Evolutionary conservation across 495 filamentous ascomycete genomes (phyloP).

Genomic region (Neurospora sublineolata): DNA sequence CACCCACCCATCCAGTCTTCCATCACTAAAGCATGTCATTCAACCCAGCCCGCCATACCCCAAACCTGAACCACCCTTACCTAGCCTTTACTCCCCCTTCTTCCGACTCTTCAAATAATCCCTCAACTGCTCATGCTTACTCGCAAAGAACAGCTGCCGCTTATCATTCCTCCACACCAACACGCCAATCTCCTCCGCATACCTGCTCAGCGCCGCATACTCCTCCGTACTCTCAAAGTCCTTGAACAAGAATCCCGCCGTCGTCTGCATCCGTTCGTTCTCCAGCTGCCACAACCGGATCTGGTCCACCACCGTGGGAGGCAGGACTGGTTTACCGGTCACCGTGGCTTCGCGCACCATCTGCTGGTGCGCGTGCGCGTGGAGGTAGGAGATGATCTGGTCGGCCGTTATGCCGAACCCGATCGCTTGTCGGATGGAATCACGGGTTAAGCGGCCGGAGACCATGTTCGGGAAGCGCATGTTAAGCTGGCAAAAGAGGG

Average conservation of each 20-base stretch:
- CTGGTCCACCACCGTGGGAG: conserved; percentile 94
- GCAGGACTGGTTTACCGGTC: conserved; percentile 54
- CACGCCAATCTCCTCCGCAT: conserved; percentile 89
- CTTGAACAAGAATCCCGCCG: conserved; percentile 73
- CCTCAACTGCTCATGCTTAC: conserved; percentile 69
- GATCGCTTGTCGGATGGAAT: conserved; percentile 77
- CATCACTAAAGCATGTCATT: neutral
- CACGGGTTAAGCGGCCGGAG: conserved; percentile 74
- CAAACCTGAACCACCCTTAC: neutral
- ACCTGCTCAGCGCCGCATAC: conserved; percentile 60
- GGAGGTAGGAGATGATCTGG: conserved; percentile 84
- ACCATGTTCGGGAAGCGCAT: conserved; percentile 88
- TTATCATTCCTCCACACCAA: conserved; percentile 72
- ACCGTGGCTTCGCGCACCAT: conserved; percentile 57
- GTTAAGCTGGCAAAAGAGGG: conserved; percentile 73
- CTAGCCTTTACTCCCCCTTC: conserved; percentile 21
- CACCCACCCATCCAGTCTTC: neutral
- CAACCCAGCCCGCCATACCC: neutral
- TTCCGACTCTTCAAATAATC: conserved; percentile 62
- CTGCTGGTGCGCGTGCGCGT: conserved; percentile 83
- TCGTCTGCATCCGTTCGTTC: conserved; percentile 78
- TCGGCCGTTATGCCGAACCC: conserved; percentile 83
- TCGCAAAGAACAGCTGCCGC: conserved; percentile 78
- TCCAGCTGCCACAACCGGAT: conserved; percentile 97
- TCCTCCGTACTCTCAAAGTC: conserved; percentile 70